phyloP scores from a whole-genome alignment of 257 asterid genomes.

The Voacanga thouarsii region DNA sequence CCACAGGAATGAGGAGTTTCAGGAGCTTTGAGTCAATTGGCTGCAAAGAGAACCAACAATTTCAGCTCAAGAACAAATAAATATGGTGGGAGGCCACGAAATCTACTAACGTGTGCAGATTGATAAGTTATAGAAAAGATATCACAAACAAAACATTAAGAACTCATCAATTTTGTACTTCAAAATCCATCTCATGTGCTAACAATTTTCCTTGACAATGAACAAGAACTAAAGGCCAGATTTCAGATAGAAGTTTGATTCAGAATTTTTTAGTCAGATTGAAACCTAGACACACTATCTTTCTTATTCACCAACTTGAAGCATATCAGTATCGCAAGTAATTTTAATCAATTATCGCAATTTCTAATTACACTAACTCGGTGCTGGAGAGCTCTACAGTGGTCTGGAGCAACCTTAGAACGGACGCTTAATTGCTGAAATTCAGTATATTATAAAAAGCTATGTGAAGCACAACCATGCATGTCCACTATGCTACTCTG shows the following conservation, averaged over 20 bases:
- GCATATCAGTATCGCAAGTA: neutral
- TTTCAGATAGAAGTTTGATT: neutral
- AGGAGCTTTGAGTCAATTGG: constrained; percentile 69
- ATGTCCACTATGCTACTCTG: neutral
- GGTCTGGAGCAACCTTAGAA: neutral
- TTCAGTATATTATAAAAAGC: neutral
- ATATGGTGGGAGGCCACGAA: neutral
- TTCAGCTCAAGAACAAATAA: constrained; percentile 1
- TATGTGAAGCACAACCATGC: neutral
- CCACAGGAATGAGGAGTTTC: constrained; percentile 84
- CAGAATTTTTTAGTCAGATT: too few relatives aligned
- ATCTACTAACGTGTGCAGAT: neutral
- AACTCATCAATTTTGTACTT: neutral
- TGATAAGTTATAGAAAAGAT: neutral
- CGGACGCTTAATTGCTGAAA: neutral
- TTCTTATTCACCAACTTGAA: neutral
- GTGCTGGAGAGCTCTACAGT: neutral
- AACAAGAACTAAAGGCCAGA: neutral
- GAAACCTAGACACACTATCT: neutral
- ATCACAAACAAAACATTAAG: neutral
- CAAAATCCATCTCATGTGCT: neutral
- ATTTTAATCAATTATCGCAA: neutral
- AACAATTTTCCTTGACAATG: neutral
- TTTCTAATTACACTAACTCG: neutral
- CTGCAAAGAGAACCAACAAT: constrained; percentile 34